A percentile compares a stretch with the other conserved stretches of the same genome.
These are phyloP conservation scores for Tolypocladium endophyticum DNA, from an alignment of 2,329 filamentous ascomycete genomes.

Conservation along the genomic window DNA sequence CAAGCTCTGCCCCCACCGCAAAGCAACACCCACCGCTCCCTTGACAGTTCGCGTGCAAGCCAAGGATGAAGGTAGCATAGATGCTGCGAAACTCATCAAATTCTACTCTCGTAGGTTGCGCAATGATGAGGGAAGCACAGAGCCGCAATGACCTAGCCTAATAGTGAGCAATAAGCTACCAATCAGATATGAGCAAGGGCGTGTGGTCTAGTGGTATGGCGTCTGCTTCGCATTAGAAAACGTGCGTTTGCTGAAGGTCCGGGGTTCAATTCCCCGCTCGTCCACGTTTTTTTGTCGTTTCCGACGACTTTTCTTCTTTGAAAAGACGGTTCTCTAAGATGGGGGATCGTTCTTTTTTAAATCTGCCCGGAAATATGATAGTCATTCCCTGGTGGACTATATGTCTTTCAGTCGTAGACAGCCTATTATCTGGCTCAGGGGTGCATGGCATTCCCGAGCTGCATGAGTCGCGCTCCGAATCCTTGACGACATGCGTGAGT, in stretches of 20 bases:
- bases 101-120: too few relatives aligned
- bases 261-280: conserved; percentile 15
- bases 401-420: too few relatives aligned
- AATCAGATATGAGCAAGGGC: conserved; percentile 2
- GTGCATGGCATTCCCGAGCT: too few relatives aligned
- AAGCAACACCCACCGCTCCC: not conserved
- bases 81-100: not conserved
- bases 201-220: conserved; percentile 15
- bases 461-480: too few relatives aligned
- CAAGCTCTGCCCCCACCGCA: not conserved
- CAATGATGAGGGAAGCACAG: too few relatives aligned
- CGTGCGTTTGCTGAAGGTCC: conserved; percentile 12
- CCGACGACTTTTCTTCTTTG: not conserved
- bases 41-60: not conserved
- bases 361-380: too few relatives aligned
- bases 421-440: too few relatives aligned
- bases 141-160: rapidly evolving
- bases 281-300: conserved; percentile 7
- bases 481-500: too few relatives aligned
- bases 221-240: conserved; percentile 11
- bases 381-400: too few relatives aligned
- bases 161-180: not conserved
- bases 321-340: not conserved
- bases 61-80: not conserved
- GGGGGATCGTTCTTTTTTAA: not conserved